phyloP scores from a whole-genome alignment of 768 basidiomycete species.

The Krasilnikovozyma curviuscula region DNA sequence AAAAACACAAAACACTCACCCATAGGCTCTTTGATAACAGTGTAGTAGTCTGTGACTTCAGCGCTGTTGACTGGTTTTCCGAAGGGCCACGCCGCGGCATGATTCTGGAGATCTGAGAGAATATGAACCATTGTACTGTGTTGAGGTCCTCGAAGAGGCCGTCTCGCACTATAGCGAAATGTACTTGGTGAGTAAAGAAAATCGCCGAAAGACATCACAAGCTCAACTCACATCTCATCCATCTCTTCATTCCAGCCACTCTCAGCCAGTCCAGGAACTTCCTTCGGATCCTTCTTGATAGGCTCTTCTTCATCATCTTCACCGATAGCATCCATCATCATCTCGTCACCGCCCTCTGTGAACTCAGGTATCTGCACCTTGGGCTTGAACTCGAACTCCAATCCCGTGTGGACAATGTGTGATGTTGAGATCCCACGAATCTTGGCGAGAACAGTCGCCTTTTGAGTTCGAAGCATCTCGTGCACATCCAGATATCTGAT shows the following conservation, averaged over 20 bases:
- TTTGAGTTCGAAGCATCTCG: constrained; percentile 55
- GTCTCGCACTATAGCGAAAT: constrained; percentile 21
- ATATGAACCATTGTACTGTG: constrained; percentile 54
- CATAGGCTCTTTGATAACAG: constrained; percentile 79
- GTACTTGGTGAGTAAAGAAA: not conserved
- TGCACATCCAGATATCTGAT: constrained; percentile 72
- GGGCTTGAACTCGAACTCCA: constrained; percentile 32
- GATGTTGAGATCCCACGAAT: constrained; percentile 70
- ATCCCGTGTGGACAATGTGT: constrained; percentile 64
- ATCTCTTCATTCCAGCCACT: constrained; percentile 82
- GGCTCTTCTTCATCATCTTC: constrained; percentile 5
- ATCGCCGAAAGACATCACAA: not conserved
- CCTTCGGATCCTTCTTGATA: constrained; percentile 41
- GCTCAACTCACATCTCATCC: constrained; percentile 44
- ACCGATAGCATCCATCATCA: no score
- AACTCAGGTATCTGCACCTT: not conserved
- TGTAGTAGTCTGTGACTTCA: constrained; percentile 75
- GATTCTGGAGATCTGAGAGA: constrained; percentile 54
- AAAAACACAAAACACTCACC: constrained; percentile 37
- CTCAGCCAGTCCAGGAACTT: constrained; percentile 78
- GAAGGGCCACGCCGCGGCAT: constrained; percentile 78
- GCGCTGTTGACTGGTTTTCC: constrained; percentile 52
- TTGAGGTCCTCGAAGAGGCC: constrained; percentile 34
- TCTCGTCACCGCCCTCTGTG: constrained; percentile 11
- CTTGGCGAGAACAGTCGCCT: constrained; percentile 59